Conservation (phyloP, 768 basidiomycete genomes). For the Boletus edulis region DNA sequence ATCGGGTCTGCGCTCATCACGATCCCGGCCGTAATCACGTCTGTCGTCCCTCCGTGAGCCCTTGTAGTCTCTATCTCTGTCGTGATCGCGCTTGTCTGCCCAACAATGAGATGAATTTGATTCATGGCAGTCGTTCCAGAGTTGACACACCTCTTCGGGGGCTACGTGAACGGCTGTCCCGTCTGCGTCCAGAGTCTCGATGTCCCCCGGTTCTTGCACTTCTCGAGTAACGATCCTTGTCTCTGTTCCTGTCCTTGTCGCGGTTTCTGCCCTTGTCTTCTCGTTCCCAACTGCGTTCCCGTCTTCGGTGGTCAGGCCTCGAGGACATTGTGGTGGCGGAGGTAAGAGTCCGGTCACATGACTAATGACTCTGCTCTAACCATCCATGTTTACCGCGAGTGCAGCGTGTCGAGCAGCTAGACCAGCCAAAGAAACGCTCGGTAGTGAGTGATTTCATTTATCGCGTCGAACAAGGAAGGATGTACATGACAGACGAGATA, state of each 20-base stretch:
- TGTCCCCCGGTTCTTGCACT: constrained; percentile 32
- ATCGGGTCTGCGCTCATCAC: constrained; percentile 32
- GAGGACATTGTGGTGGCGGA: constrained; percentile 53
- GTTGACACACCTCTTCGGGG: constrained; percentile 31
- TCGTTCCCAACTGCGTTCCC: constrained; percentile 65
- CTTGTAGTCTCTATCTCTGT: constrained; percentile 39
- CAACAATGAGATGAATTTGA: neutral
- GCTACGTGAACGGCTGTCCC: constrained; percentile 40
- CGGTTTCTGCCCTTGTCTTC: constrained; percentile 30
- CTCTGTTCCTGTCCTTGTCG: constrained; percentile 30
- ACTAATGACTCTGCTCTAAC: constrained; percentile 1
- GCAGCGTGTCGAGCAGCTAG: constrained; percentile 21
- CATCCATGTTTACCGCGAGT: constrained; percentile 19
- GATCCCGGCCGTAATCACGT: constrained; percentile 30
- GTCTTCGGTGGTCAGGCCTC: constrained; percentile 50
- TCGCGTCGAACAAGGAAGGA: constrained; percentile 4
- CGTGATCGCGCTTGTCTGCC: constrained; percentile 36
- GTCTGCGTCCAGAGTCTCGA: constrained; percentile 34
- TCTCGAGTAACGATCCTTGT: constrained; percentile 45
- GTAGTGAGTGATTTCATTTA: constrained; percentile 11
- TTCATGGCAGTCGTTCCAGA: neutral
- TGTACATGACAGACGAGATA: constrained; percentile 14
- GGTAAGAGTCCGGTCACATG: constrained; percentile 25
- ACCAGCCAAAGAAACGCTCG: constrained; percentile 3
- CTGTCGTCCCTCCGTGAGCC: constrained; percentile 32